Percentiles rank a stretch among this genome's conserved stretches.
Conservation (phyloP, 169 alveolate genomes). For the Cryptosporidium sp. region DNA sequence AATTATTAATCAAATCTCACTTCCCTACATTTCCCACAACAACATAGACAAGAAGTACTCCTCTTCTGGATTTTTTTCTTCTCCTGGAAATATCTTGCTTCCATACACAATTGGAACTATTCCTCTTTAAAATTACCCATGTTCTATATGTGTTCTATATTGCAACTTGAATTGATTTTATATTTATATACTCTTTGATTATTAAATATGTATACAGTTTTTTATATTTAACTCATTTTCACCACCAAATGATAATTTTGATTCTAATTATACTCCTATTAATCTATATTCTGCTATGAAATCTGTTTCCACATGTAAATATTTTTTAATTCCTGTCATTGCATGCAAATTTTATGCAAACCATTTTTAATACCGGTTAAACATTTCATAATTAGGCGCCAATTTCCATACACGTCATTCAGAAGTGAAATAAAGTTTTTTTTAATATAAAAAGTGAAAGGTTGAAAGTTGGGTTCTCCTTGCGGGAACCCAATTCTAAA, state of each 20-base stretch:
- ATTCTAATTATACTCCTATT: neutral
- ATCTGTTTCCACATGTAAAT: constrained; percentile 7
- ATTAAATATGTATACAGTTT: neutral
- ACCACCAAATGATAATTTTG: neutral
- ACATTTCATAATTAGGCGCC: constrained; percentile 14
- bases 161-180: neutral
- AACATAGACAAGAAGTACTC: constrained; percentile 41
- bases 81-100: constrained; percentile 62
- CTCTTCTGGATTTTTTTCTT: constrained; percentile 61
- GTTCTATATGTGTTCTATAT: neutral
- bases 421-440: constrained; percentile 20
- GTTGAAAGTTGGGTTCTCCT: constrained; percentile 8
- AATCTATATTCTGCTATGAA: neutral
- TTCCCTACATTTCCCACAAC: constrained; percentile 25
- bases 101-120: constrained; percentile 60
- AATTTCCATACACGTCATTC: constrained; percentile 10
- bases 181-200: neutral
- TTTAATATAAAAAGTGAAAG: constrained; percentile 14
- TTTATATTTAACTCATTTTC: neutral
- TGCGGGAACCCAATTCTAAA: constrained; percentile 71
- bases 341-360: neutral
- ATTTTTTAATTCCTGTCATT: neutral
- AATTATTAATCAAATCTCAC: constrained; percentile 44
- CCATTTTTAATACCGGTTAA: neutral
- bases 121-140: constrained; percentile 9